Evolutionary conservation across 345 rosid genomes (phyloP).

Genomic region (Eucalyptus marginata): DNA sequence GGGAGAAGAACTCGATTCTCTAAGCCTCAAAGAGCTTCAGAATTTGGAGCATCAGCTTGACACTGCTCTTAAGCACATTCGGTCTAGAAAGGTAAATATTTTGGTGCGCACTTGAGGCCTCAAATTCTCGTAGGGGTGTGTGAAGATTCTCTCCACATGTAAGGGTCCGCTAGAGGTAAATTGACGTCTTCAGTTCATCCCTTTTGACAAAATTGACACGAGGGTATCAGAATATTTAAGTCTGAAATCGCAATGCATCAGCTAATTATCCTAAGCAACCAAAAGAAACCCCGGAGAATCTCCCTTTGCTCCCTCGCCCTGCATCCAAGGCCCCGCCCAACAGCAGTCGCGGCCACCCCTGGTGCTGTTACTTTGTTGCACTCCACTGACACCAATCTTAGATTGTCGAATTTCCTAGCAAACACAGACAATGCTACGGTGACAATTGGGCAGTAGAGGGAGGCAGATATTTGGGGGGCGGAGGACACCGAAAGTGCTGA

Average conservation of each 20-base stretch:
- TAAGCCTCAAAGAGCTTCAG: conserved; percentile 71
- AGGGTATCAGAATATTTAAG: background rate
- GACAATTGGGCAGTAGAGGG: background rate
- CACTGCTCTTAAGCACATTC: conserved; percentile 56
- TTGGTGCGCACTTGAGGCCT: background rate
- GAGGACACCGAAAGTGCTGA: background rate
- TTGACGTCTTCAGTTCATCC: background rate
- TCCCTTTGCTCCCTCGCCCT: background rate
- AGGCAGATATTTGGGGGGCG: background rate
- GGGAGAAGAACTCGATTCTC: conserved; percentile 77
- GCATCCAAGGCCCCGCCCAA: background rate
- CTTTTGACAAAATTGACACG: background rate
- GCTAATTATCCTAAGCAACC: background rate
- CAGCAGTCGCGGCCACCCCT: background rate
- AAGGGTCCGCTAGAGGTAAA: background rate
- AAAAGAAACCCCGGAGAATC: background rate
- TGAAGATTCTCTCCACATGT: background rate
- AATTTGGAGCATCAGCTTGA: conserved; percentile 79
- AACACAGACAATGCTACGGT: background rate
- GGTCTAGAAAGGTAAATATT: conserved; percentile 50
- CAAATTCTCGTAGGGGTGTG: background rate
- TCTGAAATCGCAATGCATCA: background rate
- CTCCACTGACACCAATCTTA: background rate
- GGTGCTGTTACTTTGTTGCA: background rate
- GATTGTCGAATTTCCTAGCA: background rate